Percentiles rank a stretch among this genome's conserved stretches.
Evolutionary conservation across 805 yeast species (phyloP).

Genomic region (Schwanniomyces sp.): DNA sequence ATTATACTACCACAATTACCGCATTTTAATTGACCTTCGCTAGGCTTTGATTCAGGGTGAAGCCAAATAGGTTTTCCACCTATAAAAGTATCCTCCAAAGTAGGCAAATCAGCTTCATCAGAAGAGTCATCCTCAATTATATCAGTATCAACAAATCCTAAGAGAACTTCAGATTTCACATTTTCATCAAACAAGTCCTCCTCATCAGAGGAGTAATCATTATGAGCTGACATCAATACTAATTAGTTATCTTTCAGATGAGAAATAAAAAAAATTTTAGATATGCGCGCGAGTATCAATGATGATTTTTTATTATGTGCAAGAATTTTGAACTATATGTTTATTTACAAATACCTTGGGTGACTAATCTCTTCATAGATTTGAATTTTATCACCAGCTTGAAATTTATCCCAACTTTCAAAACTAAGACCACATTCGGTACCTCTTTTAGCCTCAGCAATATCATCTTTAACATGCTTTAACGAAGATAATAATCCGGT

Average conservation of each 20-base stretch:
- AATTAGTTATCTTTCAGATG: not conserved
- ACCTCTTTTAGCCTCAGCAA: constrained; percentile 75
- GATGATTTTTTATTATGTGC: not conserved
- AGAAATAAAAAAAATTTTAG: not conserved
- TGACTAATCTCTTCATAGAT: constrained; percentile 63
- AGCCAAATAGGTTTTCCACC: constrained; percentile 78
- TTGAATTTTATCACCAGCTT: constrained; percentile 74
- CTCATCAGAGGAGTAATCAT: constrained; percentile 56
- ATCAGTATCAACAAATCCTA: constrained; percentile 68
- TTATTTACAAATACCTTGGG: constrained; percentile 24
- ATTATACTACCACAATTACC: constrained; percentile 60
- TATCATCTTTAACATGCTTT: constrained; percentile 81
- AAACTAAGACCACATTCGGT: constrained; percentile 87
- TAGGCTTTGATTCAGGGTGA: constrained; percentile 57
- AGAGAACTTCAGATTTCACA: constrained; percentile 41
- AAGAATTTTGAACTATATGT: not conserved
- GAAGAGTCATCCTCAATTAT: constrained; percentile 44
- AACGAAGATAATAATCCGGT: constrained; percentile 68
- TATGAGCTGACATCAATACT: constrained; percentile 33
- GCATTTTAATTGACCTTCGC: constrained; percentile 55
- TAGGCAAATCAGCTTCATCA: constrained; percentile 30
- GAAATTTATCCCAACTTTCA: constrained; percentile 63
- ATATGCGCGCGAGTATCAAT: not conserved
- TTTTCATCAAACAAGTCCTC: constrained; percentile 31
- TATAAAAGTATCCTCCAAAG: constrained; percentile 68